Evolutionary conservation across 306 rosid species (phyloP).

Genomic region (Cicer bijugum): DNA sequence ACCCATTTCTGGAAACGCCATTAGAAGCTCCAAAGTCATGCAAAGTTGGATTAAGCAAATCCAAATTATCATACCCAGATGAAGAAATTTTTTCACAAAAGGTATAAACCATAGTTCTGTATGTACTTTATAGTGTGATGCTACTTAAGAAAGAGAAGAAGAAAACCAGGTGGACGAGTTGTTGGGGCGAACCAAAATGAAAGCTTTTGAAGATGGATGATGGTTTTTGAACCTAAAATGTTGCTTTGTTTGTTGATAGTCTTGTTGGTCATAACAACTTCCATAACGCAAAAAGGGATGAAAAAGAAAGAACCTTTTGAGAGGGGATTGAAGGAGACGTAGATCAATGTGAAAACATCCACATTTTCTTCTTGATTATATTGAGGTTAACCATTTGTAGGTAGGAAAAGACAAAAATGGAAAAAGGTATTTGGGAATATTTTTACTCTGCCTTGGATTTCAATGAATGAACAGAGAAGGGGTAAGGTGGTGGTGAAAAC

Average conservation of each 20-base stretch:
- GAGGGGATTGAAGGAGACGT: slow-evolving; percentile 15
- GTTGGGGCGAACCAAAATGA: slow-evolving; percentile 78
- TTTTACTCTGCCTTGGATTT: slow-evolving; percentile 43
- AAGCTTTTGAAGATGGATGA: slow-evolving; percentile 56
- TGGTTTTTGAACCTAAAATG: slow-evolving; percentile 44
- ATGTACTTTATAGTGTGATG: not conserved
- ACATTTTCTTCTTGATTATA: slow-evolving; percentile 58
- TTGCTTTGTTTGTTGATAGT: slow-evolving; percentile 49
- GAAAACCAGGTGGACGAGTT: slow-evolving; percentile 70
- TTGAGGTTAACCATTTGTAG: slow-evolving; percentile 50
- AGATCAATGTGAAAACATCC: slow-evolving; percentile 58
- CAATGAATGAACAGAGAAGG: slow-evolving; percentile 42
- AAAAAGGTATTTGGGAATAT: not conserved
- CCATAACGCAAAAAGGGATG: slow-evolving; percentile 53
- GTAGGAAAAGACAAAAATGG: slow-evolving; percentile 26
- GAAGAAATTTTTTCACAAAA: slow-evolving; percentile 48
- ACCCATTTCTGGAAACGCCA: slow-evolving; percentile 45
- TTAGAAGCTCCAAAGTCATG: slow-evolving; percentile 40
- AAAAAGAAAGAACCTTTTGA: not conserved
- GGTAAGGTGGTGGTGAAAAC: slow-evolving; percentile 15
- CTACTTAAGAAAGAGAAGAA: slow-evolving; percentile 46
- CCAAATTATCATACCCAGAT: slow-evolving; percentile 45
- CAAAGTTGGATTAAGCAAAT: slow-evolving; percentile 41
- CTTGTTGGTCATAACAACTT: slow-evolving; percentile 59
- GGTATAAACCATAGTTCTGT: slow-evolving; percentile 49